Percentiles rank a stretch among this genome's conserved stretches.
phyloP scores from a whole-genome alignment of 768 basidiomycete species.

The Multifurca ochricompacta region DNA sequence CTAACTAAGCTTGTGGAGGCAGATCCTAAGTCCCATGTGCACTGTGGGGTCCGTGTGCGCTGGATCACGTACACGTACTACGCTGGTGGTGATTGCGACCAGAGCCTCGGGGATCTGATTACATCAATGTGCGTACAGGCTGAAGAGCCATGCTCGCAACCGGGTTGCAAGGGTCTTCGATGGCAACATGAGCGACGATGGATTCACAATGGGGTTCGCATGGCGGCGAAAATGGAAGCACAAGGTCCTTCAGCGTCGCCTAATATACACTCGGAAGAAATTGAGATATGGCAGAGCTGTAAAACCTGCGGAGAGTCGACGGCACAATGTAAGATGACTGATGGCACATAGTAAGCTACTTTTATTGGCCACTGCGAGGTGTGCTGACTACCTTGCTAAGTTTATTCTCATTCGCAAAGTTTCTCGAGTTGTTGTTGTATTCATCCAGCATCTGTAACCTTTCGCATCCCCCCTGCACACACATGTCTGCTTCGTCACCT shows the following conservation, averaged over 20 bases:
- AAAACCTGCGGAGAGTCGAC: conserved; percentile 37
- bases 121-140: conserved; percentile 27
- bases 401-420: conserved; percentile 42
- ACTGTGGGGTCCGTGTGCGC: conserved; percentile 38
- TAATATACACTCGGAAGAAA: conserved; percentile 21
- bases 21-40: conserved; percentile 16
- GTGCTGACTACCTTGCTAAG: conserved; percentile 29
- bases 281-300: conserved; percentile 46
- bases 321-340: conserved; percentile 31
- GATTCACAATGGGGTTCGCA: conserved; percentile 14
- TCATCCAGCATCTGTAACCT: conserved; percentile 29
- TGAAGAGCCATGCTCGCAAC: conserved; percentile 31
- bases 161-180: conserved; percentile 26
- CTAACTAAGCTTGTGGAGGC: conserved; percentile 8
- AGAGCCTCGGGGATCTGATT: conserved; percentile 39
- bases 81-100: conserved; percentile 25
- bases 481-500: conserved; percentile 16
- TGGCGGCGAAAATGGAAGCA: conserved; percentile 1
- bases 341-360: conserved; percentile 45
- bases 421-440: conserved; percentile 21
- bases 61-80: conserved; percentile 40
- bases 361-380: conserved; percentile 35
- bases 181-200: conserved; percentile 17
- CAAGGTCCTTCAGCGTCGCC: not conserved
- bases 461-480: conserved; percentile 12